Evolutionary conservation across 2,329 filamentous ascomycete species (phyloP).

Genomic region (Penicillium occitanis): DNA sequence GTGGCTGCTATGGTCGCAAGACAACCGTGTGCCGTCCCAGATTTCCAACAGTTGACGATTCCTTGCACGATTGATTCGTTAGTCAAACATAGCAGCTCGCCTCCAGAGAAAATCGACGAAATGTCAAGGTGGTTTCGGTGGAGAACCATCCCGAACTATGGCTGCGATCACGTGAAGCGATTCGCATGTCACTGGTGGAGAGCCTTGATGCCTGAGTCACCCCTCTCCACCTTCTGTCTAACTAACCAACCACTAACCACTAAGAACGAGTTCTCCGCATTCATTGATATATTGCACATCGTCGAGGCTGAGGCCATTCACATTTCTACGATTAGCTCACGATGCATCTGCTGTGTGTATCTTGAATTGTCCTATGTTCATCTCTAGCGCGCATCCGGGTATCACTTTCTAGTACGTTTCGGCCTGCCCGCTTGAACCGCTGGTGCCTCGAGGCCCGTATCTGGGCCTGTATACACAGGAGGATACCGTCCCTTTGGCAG

Average conservation of each 20-base stretch:
- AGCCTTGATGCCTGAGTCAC: slow-evolving; percentile 1
- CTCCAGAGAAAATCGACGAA: background rate
- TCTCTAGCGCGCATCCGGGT: background rate
- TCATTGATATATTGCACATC: background rate
- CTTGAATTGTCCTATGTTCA: background rate
- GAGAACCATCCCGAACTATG: slow-evolving; percentile 9
- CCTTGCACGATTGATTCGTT: background rate
- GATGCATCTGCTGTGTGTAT: background rate
- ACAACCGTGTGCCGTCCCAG: background rate
- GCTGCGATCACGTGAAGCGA: slow-evolving; percentile 10
- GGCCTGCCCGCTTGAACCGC: background rate
- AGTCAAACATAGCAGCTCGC: background rate
- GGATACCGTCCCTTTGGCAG: background rate
- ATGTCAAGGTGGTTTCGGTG: slow-evolving; percentile 8
- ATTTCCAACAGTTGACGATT: background rate
- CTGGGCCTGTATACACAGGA: background rate
- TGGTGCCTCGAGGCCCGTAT: background rate
- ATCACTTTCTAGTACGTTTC: background rate
- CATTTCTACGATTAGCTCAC: background rate
- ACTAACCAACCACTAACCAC: background rate
- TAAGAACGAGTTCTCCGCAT: background rate
- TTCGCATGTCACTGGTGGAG: background rate
- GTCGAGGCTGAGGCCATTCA: background rate
- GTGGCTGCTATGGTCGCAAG: background rate
- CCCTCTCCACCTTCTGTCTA: background rate